Evolutionary conservation across 2,329 filamentous ascomycete genomes (phyloP).

Genomic region (Helicocarpus griseus): DNA sequence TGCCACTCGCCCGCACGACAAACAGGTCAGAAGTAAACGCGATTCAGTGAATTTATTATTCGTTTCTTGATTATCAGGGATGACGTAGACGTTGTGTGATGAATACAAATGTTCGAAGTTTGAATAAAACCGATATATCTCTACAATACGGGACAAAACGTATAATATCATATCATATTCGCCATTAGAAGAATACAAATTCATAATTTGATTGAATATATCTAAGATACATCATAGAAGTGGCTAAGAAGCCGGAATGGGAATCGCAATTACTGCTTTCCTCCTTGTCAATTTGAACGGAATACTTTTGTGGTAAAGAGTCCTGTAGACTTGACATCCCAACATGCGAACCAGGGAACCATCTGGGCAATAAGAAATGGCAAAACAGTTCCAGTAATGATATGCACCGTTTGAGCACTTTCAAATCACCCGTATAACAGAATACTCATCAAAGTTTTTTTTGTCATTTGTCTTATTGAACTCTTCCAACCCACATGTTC

Average conservation of each 20-base stretch:
- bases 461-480: constrained; percentile 5
- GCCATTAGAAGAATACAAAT: constrained; percentile 11
- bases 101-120: no score
- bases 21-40: no score
- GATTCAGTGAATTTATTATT: no score
- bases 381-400: constrained; percentile 4
- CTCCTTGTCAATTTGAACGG: constrained; percentile 3
- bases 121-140: no score
- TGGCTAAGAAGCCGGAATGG: constrained; percentile 29
- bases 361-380: constrained; percentile 8
- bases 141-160: not conserved
- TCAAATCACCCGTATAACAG: constrained; percentile 1
- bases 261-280: constrained; percentile 10
- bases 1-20: no score
- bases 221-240: constrained; percentile 32
- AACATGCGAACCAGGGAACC: not conserved
- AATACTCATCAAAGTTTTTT: not conserved
- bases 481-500: constrained; percentile 1
- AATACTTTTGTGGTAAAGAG: no score
- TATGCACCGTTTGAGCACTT: constrained; percentile 8
- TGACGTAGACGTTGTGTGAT: no score
- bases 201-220: constrained; percentile 30
- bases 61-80: no score
- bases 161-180: not conserved
- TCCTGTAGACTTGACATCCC: not conserved